A percentile compares a stretch with the other conserved stretches of the same genome.
These are phyloP conservation scores for Mycena chlorophos DNA, from an alignment of 768 basidiomycete species.

Conservation along the genomic window DNA sequence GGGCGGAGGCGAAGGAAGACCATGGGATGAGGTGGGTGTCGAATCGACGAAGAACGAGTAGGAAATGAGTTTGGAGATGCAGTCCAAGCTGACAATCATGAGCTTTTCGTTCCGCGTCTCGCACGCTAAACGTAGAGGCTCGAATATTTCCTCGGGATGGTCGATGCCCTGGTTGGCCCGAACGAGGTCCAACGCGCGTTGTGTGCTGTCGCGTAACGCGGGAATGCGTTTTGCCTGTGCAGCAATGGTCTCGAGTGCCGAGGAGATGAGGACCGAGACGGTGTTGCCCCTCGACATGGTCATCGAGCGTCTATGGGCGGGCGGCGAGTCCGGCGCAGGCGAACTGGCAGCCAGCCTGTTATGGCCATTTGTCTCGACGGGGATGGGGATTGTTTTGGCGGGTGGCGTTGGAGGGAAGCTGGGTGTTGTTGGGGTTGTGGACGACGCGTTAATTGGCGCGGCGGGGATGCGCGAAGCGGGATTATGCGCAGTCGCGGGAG, in stretches of 20 bases:
- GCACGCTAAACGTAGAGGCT: conserved; percentile 94
- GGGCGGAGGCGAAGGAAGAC: conserved; percentile 72
- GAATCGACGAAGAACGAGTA: conserved; percentile 93
- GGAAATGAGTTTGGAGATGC: conserved; percentile 95
- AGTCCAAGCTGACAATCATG: conserved; percentile 95
- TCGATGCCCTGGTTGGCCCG: conserved; percentile 73
- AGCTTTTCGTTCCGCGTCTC: conserved; percentile 92
- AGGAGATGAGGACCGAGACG: conserved; percentile 80
- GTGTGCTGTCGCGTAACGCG: conserved; percentile 80
- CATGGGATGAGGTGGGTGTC: conserved; percentile 36
- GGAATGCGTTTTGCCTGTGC: conserved; percentile 81
- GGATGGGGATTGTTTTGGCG: conserved; percentile 13
- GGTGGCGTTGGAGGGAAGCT: conserved; percentile 23
- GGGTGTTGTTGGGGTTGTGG: conserved; percentile 10
- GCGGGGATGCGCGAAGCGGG: too few relatives aligned
- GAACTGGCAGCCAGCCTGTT: conserved; percentile 11
- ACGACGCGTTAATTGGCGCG: conserved; percentile 11
- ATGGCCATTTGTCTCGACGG: conserved; percentile 14
- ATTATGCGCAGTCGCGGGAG: too few relatives aligned
- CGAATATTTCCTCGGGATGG: conserved; percentile 84
- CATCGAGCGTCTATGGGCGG: conserved; percentile 54
- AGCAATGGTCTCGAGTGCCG: conserved; percentile 83
- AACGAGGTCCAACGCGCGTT: conserved; percentile 80
- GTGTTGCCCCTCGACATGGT: conserved; percentile 69
- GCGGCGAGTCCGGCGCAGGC: conserved; percentile 14